A percentile compares a stretch with the other conserved stretches of the same genome.
Conservation (phyloP, 768 basidiomycete species). For the Stropharia rugosoannulata region DNA sequence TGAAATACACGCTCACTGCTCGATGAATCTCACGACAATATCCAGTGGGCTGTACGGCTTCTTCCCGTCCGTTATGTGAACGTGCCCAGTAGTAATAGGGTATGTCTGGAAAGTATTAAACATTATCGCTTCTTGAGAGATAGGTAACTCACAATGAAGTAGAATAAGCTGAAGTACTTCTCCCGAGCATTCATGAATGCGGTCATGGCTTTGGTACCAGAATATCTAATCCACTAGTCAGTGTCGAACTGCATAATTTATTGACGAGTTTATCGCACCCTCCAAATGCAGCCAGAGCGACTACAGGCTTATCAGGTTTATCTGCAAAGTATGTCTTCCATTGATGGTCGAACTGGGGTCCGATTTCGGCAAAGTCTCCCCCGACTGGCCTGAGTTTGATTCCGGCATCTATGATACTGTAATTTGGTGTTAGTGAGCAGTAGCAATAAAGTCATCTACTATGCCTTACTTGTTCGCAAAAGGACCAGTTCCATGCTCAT, state of each 20-base stretch:
- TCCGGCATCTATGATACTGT: constrained; percentile 52
- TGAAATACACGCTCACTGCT: not conserved
- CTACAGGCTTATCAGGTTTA: constrained; percentile 56
- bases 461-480: not conserved
- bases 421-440: not conserved
- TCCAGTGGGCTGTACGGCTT: not conserved
- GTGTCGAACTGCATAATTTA: not conserved
- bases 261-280: constrained; percentile 28
- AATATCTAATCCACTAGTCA: not conserved
- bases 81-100: not conserved
- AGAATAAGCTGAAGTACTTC: not conserved
- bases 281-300: constrained; percentile 37
- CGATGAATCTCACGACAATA: not conserved
- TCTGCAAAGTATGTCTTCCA: constrained; percentile 53
- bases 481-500: not conserved
- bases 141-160: not conserved
- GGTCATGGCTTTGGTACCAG: not conserved
- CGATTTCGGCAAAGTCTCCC: constrained; percentile 48
- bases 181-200: not conserved
- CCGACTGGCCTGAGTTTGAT: constrained; percentile 56
- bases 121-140: not conserved
- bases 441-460: not conserved
- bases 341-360: constrained; percentile 43
- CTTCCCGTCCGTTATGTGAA: constrained; percentile 1
- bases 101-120: not conserved